phyloP scores from a whole-genome alignment of 371 early-diverging fungal species.

The Mucor racemosus region DNA sequence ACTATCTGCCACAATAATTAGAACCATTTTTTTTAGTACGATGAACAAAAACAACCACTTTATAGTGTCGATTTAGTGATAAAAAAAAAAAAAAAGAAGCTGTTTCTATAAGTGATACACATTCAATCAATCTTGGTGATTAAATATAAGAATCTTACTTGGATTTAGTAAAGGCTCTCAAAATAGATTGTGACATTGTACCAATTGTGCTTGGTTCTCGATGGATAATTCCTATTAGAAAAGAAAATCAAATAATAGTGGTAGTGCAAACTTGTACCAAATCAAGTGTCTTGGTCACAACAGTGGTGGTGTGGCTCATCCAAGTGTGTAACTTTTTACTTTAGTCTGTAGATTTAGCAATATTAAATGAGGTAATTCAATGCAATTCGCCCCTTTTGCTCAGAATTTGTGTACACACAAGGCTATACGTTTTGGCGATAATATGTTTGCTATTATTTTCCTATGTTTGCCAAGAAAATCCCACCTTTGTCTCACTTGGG shows the following conservation, averaged over 20 bases:
- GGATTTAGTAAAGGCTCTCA: background rate
- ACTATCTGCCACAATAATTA: background rate
- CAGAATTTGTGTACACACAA: background rate
- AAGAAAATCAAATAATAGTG: background rate
- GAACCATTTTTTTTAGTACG: background rate
- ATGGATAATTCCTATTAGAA: background rate
- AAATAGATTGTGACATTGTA: background rate
- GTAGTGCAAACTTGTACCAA: background rate
- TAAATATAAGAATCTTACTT: background rate
- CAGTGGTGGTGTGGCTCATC: background rate
- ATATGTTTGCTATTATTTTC: background rate
- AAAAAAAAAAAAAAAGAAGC: background rate
- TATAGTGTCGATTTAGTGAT: background rate
- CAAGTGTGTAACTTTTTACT: background rate
- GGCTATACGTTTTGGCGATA: conserved; percentile 3
- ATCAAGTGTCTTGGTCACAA: background rate
- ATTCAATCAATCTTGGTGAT: background rate
- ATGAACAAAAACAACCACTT: background rate
- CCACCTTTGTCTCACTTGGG: background rate
- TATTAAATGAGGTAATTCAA: background rate
- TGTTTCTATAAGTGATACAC: too few relatives aligned
- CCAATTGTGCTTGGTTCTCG: background rate
- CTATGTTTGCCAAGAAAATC: conserved; percentile 3
- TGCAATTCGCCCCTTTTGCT: background rate
- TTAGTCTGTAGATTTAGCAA: background rate